These are phyloP conservation scores for Piper betle DNA, from an alignment of 164 flowering plant genomes.

Conservation along the genomic window DNA sequence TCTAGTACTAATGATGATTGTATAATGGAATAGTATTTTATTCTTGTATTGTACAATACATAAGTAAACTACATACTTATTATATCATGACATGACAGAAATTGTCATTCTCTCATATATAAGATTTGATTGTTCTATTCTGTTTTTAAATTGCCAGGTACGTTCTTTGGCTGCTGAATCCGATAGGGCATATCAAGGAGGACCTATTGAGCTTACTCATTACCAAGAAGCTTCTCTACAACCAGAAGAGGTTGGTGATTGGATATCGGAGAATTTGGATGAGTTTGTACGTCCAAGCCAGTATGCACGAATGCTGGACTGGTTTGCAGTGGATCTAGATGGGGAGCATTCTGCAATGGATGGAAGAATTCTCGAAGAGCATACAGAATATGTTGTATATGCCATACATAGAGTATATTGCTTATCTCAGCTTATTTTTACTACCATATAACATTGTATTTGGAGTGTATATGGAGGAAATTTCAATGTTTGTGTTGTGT, in stretches of 20 bases:
- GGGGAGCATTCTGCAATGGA: slow-evolving; percentile 99
- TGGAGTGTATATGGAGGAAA: background rate
- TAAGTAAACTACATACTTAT: no score
- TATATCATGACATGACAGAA: no score
- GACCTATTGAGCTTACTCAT: slow-evolving; percentile 62
- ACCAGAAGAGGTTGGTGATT: slow-evolving; percentile 33
- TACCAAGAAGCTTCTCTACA: slow-evolving; percentile 53
- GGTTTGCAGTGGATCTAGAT: slow-evolving; percentile 99
- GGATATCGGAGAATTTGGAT: slow-evolving; percentile 15
- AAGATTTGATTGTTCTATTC: no score
- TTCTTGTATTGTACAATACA: no score
- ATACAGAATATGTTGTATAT: slow-evolving; percentile 89
- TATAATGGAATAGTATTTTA: no score
- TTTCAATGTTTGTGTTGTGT: background rate
- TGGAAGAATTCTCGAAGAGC: slow-evolving; percentile 90
- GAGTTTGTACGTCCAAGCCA: slow-evolving; percentile 42
- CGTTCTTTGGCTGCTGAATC: slow-evolving; percentile 95
- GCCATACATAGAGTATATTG: slow-evolving; percentile 83
- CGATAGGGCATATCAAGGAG: slow-evolving; percentile 90
- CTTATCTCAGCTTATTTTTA: background rate
- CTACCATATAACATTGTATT: background rate
- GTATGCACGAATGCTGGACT: slow-evolving; percentile 56
- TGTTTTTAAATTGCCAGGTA: slow-evolving; percentile 37
- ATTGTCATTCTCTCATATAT: no score
- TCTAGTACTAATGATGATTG: no score